Conservation (phyloP, 2,329 filamentous ascomycete species). For the Diaporthe ilicicola region DNA sequence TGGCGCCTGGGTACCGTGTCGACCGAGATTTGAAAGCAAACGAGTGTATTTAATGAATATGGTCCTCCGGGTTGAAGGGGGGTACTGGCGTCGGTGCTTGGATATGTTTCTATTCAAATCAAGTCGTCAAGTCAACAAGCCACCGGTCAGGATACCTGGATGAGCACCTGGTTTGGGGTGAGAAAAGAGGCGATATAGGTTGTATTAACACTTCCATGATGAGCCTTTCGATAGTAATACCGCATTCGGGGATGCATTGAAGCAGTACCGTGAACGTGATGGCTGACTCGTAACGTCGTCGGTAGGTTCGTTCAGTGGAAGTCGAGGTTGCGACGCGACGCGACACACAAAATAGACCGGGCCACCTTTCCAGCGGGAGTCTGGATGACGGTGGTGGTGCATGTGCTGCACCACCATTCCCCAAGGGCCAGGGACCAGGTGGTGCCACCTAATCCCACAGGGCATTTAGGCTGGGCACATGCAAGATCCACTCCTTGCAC, state of each 20-base stretch:
- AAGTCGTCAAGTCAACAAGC: no score
- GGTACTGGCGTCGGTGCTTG: neutral
- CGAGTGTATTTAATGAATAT: neutral
- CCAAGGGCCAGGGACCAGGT: neutral
- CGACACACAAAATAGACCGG: neutral
- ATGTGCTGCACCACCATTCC: neutral
- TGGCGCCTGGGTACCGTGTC: neutral
- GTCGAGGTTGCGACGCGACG: neutral
- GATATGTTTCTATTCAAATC: neutral
- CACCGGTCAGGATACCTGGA: neutral
- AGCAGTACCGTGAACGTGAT: neutral
- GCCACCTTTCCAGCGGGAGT: neutral
- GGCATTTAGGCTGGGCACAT: neutral
- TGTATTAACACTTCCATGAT: neutral
- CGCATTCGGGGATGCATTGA: neutral
- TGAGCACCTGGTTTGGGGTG: neutral
- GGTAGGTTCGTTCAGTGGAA: neutral
- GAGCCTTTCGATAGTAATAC: neutral
- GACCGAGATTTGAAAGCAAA: neutral
- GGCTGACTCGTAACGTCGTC: neutral
- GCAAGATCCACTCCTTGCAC: neutral
- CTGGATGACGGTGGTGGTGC: neutral
- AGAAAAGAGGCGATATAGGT: neutral
- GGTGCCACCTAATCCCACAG: neutral
- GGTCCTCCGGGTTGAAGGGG: neutral